These are phyloP conservation scores for Hypoxylon sp. DNA, from an alignment of 2,329 filamentous ascomycete species.

Conservation along the genomic window DNA sequence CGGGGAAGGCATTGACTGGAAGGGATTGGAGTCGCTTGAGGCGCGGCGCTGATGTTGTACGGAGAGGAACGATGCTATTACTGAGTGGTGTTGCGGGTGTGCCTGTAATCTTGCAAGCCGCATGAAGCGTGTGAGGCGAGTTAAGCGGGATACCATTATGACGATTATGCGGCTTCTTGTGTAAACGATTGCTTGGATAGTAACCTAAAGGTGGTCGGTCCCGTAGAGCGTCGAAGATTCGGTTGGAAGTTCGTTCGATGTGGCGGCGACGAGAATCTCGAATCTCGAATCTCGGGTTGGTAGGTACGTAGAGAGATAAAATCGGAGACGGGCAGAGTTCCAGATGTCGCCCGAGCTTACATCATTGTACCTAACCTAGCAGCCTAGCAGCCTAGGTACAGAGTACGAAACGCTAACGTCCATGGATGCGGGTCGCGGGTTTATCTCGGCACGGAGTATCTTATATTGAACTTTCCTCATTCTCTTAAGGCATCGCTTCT, in stretches of 20 bases:
- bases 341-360: too few relatives aligned
- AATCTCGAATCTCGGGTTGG: too few relatives aligned
- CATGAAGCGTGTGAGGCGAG: constrained; percentile 29
- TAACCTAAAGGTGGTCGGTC: background rate
- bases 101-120: constrained; percentile 20
- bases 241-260: too few relatives aligned
- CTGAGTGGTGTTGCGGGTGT: background rate
- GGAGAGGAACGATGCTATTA: background rate
- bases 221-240: too few relatives aligned
- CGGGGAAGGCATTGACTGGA: constrained; percentile 75
- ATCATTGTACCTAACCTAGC: too few relatives aligned
- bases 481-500: constrained; percentile 10
- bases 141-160: constrained; percentile 41
- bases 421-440: background rate
- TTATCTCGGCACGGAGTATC: constrained; percentile 14
- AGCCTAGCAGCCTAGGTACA: too few relatives aligned
- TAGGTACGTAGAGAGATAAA: too few relatives aligned
- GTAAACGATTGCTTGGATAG: background rate
- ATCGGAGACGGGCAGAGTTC: too few relatives aligned
- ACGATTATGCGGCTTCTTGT: background rate
- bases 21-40: constrained; percentile 62
- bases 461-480: constrained; percentile 18
- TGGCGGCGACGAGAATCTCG: too few relatives aligned
- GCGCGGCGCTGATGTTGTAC: constrained; percentile 47
- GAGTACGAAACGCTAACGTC: background rate